Base-by-base conservation (phyloP, 1,139 yeast species). In the Pichia sp. region DNA sequence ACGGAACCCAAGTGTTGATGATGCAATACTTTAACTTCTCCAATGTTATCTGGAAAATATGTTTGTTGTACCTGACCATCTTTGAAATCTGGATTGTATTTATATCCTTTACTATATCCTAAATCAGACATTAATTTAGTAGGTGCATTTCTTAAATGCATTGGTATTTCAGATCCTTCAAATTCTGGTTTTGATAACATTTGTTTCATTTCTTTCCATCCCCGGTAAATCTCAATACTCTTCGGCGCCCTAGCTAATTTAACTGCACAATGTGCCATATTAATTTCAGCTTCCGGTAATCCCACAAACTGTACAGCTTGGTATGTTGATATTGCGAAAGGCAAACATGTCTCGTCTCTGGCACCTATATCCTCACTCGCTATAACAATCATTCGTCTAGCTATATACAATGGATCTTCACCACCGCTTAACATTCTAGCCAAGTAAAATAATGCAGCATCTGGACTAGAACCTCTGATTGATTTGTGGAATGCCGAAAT, bases 401-500 rank as follows among this genome's bases (percentile, higher is more conserved):
- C 88, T n/a, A 92, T 81, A 59, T 85, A 94, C 32, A 89, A 65
- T 0, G 98, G 98, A 61, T 87, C 96, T 62, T 92, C 97, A 0
- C 98, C 97, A 3, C 95, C 90, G 50, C 79, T 76, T 4, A 92
- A 70, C 97, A 92, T 90, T 47, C 89, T 76, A 0, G 83, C 92
- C 24, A 92, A 69, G 59, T 92, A 92, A 64, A 83, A 89, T 52
- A 92, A 68, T 0, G 97, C 83, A 0, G 97, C 97, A 65, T 92
- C 88, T 0, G 92, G 83, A 61, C 90, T 83, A 0, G 86, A 77
- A 0, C 97, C 98, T 47, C 98, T 73, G 0, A 92, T 77, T 0
- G 96, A 79, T 61, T 92, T 92, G 67, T 92, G 97, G 56, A 94
- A 83, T 1, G 97, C 97, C 38, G 96, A 85, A 7, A 92, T 92